Evolutionary conservation across 2,329 filamentous ascomycete species (phyloP), one percentile per base, ranked within the genome.

Genomic region (Stagonosporopsis chrysanthemi): DNA sequence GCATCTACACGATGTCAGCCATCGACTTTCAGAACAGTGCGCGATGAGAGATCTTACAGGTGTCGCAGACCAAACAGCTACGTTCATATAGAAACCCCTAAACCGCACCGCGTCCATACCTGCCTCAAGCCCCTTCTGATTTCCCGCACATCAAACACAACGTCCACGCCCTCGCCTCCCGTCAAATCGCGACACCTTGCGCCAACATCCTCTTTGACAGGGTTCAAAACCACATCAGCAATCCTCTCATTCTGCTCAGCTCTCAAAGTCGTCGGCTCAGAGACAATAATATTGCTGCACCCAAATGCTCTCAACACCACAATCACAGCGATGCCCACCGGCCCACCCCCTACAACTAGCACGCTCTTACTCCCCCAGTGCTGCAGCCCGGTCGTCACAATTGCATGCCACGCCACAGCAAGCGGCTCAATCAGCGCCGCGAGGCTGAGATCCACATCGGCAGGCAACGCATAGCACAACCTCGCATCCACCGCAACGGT

Each of bases 101-200:
- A 61, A 65, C 17, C 50, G 68, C 26, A 76, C 12, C 2, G 71
- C 70, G 45, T 73, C 70, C 50, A 74, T 66, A 1, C 62, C 74
- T 14, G 63, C 68, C 41, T 73, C 65, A 23, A 77, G 45, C 0
- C 63, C 75, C 29, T 62, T 58, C 48, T 69, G 68, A 12, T 72
- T 61, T 6, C 74, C 74, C 3, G 74, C 74, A 62, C 71, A 55
- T 77, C 73, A 40, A 76, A 76, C 4, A 72, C 71, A 12, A 74
- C 58, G 52, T 75, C 69, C 0, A 74, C 70, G 14, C 72, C 73
- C 42, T 69, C 65, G 2, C 71, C 71, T 31, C 48, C 51, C 4
- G 71, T 75, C 24, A 71, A 23, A 17, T 70, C 67, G 17, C 65
- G 58, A 36, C 69, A 74, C 19, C 47, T 61, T 0, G 65, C 66